These are phyloP conservation scores for Passiflora organensis DNA, from an alignment of 345 rosid species.

Conservation along the genomic window DNA sequence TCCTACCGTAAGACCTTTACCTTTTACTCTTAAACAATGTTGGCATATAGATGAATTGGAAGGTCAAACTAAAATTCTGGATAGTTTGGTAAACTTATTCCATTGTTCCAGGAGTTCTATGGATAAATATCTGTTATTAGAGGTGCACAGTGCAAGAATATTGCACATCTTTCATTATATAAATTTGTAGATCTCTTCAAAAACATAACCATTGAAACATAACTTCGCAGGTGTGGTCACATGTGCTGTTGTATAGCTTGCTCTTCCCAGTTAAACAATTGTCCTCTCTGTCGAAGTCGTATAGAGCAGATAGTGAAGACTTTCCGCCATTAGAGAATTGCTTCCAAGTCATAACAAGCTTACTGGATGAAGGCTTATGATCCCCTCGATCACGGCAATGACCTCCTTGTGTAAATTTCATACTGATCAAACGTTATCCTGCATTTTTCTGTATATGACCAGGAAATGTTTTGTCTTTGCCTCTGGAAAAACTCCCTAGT, in stretches of 20 bases:
- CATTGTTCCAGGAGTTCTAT: no score
- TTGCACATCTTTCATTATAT: background rate
- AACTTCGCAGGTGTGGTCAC: conserved; percentile 78
- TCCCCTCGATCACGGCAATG: conserved; percentile 5
- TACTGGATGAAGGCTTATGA: background rate
- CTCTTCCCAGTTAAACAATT: conserved; percentile 59
- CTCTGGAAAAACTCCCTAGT: no score
- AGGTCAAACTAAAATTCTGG: no score
- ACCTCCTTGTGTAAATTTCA: background rate
- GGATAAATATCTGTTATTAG: no score
- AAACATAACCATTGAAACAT: conserved; percentile 1
- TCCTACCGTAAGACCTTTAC: conserved; percentile 60
- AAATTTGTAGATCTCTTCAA: background rate
- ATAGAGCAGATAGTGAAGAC: conserved; percentile 83
- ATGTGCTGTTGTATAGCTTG: conserved; percentile 90
- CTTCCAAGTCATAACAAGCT: background rate
- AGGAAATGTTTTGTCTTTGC: no score
- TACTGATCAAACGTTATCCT: background rate
- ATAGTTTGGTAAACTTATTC: no score
- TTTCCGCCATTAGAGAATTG: conserved; percentile 54
- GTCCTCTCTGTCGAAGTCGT: conserved; percentile 84
- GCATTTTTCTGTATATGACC: background rate
- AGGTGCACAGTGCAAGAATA: no score
- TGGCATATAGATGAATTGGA: background rate
- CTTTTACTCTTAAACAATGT: background rate